Conservation (phyloP, 164 flowering plant species). For the Nymphaea colorata region DNA sequence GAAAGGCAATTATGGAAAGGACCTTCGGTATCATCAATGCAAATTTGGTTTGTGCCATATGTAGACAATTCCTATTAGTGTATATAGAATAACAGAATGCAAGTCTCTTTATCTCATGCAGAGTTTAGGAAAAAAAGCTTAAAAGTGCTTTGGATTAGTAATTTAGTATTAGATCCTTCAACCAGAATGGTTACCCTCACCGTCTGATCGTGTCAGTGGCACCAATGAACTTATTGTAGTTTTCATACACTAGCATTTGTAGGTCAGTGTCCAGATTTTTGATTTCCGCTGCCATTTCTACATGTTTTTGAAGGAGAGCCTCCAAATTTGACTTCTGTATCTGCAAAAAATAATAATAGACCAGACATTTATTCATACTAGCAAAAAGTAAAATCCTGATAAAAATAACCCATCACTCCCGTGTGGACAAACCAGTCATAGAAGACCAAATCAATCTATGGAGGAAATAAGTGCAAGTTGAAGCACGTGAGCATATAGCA, state of each 20-base stretch:
- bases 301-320: slow-evolving; percentile 83
- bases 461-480: too few relatives aligned
- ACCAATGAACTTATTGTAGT: slow-evolving; percentile 96
- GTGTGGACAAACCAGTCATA: background rate
- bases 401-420: background rate
- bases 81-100: too few relatives aligned
- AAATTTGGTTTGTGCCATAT: too few relatives aligned
- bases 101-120: too few relatives aligned
- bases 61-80: too few relatives aligned
- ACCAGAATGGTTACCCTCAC: slow-evolving; percentile 15
- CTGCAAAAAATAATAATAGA: slow-evolving; percentile 17
- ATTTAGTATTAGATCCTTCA: too few relatives aligned
- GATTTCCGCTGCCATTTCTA: slow-evolving; percentile 97
- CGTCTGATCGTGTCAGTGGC: slow-evolving; percentile 96
- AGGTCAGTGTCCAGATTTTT: slow-evolving; percentile 96
- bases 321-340: slow-evolving; percentile 78
- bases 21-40: too few relatives aligned
- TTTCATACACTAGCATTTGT: slow-evolving; percentile 98
- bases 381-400: slow-evolving; percentile 1
- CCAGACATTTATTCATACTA: too few relatives aligned
- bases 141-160: too few relatives aligned
- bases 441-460: background rate
- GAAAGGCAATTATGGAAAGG: too few relatives aligned
- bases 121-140: too few relatives aligned
- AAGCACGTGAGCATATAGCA: too few relatives aligned